Conservation (phyloP, 2,329 filamentous ascomycete genomes). For the Coccinonectria pachysandricola region DNA sequence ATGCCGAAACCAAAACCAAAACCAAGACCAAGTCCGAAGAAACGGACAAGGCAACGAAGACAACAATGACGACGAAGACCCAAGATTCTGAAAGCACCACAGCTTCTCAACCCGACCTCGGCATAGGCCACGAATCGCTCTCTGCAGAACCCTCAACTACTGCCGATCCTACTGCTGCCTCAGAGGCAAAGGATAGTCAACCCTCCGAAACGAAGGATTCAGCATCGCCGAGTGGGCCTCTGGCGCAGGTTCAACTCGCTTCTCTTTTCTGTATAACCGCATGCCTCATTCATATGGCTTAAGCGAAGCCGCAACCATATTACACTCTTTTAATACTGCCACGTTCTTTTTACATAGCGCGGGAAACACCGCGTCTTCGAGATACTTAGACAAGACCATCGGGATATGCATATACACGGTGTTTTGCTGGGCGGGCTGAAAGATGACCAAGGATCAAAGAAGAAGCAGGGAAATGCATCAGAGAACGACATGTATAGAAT, state of each 20-base stretch:
- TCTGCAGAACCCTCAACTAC: no score
- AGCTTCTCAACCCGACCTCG: constrained; percentile 9
- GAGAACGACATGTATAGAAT: no score
- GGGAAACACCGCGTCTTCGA: no score
- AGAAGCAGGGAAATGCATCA: no score
- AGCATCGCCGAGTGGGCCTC: constrained; percentile 9
- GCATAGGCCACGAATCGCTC: constrained; percentile 17
- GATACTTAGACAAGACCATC: no score
- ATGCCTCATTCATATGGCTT: no score
- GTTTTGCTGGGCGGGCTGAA: no score
- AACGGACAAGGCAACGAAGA: constrained; percentile 7
- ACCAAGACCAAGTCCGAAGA: constrained; percentile 3
- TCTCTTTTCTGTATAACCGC: constrained; percentile 19
- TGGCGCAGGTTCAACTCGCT: constrained; percentile 13
- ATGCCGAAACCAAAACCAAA: constrained; percentile 1
- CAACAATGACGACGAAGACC: no score
- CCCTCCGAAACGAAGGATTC: constrained; percentile 15
- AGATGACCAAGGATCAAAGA: no score
- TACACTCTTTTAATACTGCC: constrained; percentile 21
- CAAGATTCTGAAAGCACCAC: constrained; percentile 3
- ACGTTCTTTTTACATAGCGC: no score
- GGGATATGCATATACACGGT: no score
- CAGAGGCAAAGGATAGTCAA: constrained; percentile 4
- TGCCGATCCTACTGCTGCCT: constrained; percentile 13
- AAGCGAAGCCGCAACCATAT: constrained; percentile 5